phyloP scores from a whole-genome alignment of 495 filamentous ascomycete genomes.

The Penicillium diatomitis region DNA sequence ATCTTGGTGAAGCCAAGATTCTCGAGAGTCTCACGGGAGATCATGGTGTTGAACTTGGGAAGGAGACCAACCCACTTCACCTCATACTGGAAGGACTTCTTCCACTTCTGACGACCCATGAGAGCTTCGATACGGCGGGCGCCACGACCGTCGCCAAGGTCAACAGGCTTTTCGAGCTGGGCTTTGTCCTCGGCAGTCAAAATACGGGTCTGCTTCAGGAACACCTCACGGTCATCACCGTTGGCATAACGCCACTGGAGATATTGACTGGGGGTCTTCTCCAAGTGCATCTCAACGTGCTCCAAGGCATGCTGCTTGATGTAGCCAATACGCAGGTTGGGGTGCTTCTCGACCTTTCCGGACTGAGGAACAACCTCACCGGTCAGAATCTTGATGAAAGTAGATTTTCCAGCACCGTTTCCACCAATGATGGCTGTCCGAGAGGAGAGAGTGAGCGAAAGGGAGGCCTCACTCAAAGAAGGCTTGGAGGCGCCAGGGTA shows the following conservation, averaged over 20 bases:
- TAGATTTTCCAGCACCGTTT: conserved; percentile 98
- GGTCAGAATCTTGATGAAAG: conserved; percentile 95
- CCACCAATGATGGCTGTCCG: conserved; percentile 92
- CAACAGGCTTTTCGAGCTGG: conserved; percentile 83
- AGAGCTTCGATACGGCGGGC: conserved; percentile 72
- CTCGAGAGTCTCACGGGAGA: conserved; percentile 86
- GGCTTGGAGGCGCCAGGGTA: conserved; percentile 83
- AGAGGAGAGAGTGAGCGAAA: conserved; percentile 79
- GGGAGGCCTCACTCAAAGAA: conserved; percentile 77
- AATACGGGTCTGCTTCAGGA: conserved; percentile 93
- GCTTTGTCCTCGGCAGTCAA: conserved; percentile 75
- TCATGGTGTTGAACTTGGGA: conserved; percentile 86
- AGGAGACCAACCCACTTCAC: conserved; percentile 85
- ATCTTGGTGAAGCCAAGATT: conserved; percentile 84
- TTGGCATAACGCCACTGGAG: conserved; percentile 97
- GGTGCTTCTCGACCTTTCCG: conserved; percentile 95
- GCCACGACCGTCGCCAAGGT: conserved; percentile 74
- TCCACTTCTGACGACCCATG: conserved; percentile 95
- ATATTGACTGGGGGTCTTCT: conserved; percentile 98
- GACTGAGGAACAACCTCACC: conserved; percentile 81
- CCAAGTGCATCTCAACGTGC: conserved; percentile 98
- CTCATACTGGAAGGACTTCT: conserved; percentile 99
- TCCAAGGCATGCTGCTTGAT: conserved; percentile 99
- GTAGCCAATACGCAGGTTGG: conserved; percentile 97
- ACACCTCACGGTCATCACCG: conserved; percentile 92